Conservation (phyloP, 768 basidiomycete genomes). For the Mycena maculata region DNA sequence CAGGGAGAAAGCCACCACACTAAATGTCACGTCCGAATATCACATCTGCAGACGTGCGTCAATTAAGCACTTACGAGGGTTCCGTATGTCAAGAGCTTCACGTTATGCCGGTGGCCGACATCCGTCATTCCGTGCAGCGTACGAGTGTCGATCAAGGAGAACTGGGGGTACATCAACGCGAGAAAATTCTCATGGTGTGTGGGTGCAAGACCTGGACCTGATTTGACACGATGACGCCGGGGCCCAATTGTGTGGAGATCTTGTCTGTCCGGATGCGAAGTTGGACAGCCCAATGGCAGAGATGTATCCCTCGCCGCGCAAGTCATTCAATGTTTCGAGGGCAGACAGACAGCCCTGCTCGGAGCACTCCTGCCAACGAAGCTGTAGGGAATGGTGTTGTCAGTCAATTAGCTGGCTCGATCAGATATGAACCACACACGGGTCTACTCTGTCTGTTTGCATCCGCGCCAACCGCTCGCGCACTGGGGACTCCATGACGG, state of each 20-base stretch:
- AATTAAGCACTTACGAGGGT: conserved; percentile 66
- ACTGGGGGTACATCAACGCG: conserved; percentile 53
- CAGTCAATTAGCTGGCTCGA: too few relatives aligned
- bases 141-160: conserved; percentile 83
- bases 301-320: conserved; percentile 70
- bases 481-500: conserved; percentile 70
- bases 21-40: conserved; percentile 41
- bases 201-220: conserved; percentile 74
- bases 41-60: neutral
- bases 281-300: conserved; percentile 81
- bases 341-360: conserved; percentile 56
- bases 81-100: conserved; percentile 83
- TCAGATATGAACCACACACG: conserved; percentile 54
- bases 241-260: conserved; percentile 80
- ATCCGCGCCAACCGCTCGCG: conserved; percentile 78
- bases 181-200: too few relatives aligned
- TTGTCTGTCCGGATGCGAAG: conserved; percentile 81
- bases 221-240: conserved; percentile 80
- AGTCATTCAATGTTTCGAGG: conserved; percentile 63
- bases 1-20: conserved; percentile 87
- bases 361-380: conserved; percentile 83
- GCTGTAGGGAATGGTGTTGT: too few relatives aligned
- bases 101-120: conserved; percentile 75
- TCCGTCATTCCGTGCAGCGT: conserved; percentile 83
- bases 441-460: conserved; percentile 68